Conservation (phyloP, 331 rosid genomes). For the Malus hybrid region DNA sequence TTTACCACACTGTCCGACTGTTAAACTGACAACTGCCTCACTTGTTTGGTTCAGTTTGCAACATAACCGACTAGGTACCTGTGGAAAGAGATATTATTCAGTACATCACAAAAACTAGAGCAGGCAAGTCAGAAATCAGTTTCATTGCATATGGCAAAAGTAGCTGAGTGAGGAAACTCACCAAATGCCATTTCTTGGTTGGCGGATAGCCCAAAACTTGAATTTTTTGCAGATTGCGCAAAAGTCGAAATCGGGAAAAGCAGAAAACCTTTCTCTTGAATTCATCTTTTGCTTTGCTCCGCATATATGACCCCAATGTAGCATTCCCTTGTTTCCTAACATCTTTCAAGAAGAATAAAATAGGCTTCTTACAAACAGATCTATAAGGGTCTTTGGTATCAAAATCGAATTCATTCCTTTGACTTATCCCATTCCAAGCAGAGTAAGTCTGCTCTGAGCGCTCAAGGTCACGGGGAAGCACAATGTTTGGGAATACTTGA, state of each 20-base stretch:
- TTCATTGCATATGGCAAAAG: neutral
- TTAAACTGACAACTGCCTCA: constrained; percentile 43
- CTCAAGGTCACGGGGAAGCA: constrained; percentile 68
- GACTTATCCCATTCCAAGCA: constrained; percentile 66
- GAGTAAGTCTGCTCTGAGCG: constrained; percentile 71
- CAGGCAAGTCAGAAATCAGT: neutral
- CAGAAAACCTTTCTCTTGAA: constrained; percentile 54
- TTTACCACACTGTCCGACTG: constrained; percentile 57
- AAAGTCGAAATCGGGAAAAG: constrained; percentile 42
- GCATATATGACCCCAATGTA: constrained; percentile 51
- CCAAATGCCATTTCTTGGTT: constrained; percentile 68
- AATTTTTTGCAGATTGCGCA: constrained; percentile 37
- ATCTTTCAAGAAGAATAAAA: constrained; percentile 51
- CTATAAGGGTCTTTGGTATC: constrained; percentile 58
- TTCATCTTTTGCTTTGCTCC: constrained; percentile 40
- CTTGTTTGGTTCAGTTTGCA: constrained; percentile 38
- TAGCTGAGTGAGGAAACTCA: constrained; percentile 18
- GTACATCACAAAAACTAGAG: neutral
- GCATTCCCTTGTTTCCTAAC: constrained; percentile 38
- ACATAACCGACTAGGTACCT: constrained; percentile 75
- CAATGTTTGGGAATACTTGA: constrained; percentile 54
- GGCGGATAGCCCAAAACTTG: constrained; percentile 42
- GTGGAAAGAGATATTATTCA: neutral
- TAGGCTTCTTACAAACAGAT: constrained; percentile 62
- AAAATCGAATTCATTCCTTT: constrained; percentile 57